These are phyloP conservation scores for Pseudocercospora vitis DNA, from an alignment of 2,329 filamentous ascomycete genomes.

Conservation along the genomic window DNA sequence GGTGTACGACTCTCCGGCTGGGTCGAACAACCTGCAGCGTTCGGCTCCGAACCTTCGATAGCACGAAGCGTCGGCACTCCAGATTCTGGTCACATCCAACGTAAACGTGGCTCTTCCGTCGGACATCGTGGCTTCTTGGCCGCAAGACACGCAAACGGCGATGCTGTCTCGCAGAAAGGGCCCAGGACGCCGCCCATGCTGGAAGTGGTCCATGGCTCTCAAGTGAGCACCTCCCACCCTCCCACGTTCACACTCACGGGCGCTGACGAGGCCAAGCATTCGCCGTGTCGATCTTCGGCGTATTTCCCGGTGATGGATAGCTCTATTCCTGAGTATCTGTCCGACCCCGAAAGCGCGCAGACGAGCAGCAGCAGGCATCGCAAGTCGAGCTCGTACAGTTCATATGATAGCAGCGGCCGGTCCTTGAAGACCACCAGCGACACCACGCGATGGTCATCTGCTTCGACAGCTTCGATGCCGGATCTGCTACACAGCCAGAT, in stretches of 20 bases:
- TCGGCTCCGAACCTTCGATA: conserved; percentile 13
- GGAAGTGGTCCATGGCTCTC: conserved; percentile 14
- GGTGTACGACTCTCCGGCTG: conserved; percentile 25
- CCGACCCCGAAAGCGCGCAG: conserved; percentile 29
- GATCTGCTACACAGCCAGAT: conserved; percentile 32
- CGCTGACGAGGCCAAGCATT: conserved; percentile 16
- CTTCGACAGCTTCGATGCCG: conserved; percentile 32
- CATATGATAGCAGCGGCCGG: conserved; percentile 29
- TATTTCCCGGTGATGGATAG: conserved; percentile 26
- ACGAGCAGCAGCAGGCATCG: conserved; percentile 26
- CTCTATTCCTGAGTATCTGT: conserved; percentile 28
- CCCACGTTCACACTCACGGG: conserved; percentile 19
- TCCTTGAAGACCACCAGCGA: conserved; percentile 22
- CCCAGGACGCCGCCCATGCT: conserved; percentile 16
- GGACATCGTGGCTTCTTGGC: conserved; percentile 36
- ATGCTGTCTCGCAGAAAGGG: conserved; percentile 12
- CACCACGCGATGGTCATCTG: conserved; percentile 32
- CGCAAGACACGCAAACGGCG: conserved; percentile 29
- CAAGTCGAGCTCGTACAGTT: conserved; percentile 34
- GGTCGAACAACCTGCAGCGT: conserved; percentile 21
- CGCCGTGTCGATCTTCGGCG: conserved; percentile 14
- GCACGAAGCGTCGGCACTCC: background rate
- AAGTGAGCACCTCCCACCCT: conserved; percentile 17
- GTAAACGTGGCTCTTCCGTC: conserved; percentile 31
- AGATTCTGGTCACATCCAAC: conserved; percentile 12